Evolutionary conservation across 1,139 yeast species (phyloP).

Genomic region (Magnusiomyces sp.): DNA sequence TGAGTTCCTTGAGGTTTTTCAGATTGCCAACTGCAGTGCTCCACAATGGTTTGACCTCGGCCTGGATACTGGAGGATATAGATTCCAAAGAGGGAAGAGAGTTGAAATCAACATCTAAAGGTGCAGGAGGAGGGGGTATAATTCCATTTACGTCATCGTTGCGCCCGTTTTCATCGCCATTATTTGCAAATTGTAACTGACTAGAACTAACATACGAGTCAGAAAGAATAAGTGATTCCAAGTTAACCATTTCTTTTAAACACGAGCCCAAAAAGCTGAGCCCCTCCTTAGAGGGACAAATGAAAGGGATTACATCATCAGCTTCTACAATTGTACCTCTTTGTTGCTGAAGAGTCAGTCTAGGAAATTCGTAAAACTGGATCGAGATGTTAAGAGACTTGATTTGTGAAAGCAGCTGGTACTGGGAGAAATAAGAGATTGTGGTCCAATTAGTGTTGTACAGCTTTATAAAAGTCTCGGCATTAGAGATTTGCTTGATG

Average conservation of each 20-base stretch:
- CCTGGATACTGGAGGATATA: neutral
- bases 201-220: neutral
- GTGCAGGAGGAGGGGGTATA: neutral
- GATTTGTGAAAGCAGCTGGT: neutral
- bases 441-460: neutral
- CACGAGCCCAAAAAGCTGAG: neutral
- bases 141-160: too few species aligned
- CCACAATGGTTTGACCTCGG: neutral
- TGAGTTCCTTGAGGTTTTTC: neutral
- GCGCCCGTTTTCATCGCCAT: neutral
- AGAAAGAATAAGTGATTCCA: neutral
- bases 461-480: neutral
- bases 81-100: neutral
- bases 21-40: neutral
- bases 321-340: neutral
- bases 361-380: slow-evolving; percentile 1
- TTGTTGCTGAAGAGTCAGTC: too few species aligned
- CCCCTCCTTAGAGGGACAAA: neutral
- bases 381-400: neutral
- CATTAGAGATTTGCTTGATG: neutral
- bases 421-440: neutral
- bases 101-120: neutral
- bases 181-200: neutral
- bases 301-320: neutral
- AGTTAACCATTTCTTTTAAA: neutral